Evolutionary conservation across 371 early-diverging fungal genomes (phyloP).

Genomic region (Apophysomyces trapeziformis): DNA sequence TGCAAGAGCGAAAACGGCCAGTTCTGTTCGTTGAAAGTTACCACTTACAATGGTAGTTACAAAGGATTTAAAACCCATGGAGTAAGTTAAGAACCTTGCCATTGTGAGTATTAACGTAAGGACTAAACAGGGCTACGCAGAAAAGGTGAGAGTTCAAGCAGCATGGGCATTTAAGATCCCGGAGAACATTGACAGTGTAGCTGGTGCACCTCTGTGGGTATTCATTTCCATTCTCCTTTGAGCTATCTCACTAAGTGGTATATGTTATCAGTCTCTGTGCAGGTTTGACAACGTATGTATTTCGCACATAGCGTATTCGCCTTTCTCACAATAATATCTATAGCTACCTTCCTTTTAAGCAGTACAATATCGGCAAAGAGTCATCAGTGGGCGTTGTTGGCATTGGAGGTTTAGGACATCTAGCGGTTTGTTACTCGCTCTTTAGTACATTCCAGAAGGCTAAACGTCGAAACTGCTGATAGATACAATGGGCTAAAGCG

Average conservation of each 20-base stretch:
- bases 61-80: conserved; percentile 50
- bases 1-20: conserved; percentile 44
- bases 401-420: conserved; percentile 79
- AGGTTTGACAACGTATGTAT: conserved; percentile 64
- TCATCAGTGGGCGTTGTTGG: conserved; percentile 70
- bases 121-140: conserved; percentile 35
- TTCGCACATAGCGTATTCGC: not conserved
- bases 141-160: conserved; percentile 47
- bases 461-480: not conserved
- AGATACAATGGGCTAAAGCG: conserved; percentile 65
- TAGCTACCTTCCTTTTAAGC: conserved; percentile 57
- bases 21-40: conserved; percentile 40
- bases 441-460: not conserved
- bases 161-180: conserved; percentile 60
- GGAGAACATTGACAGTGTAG: conserved; percentile 43
- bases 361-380: conserved; percentile 47
- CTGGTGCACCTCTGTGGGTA: conserved; percentile 51
- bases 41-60: conserved; percentile 52
- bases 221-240: not conserved
- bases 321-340: not conserved
- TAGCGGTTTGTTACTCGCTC: conserved; percentile 42
- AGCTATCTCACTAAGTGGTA: not conserved
- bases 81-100: conserved; percentile 26
- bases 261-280: conserved; percentile 60
- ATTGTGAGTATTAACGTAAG: not conserved